A percentile compares a stretch with the other conserved stretches of the same genome.
phyloP scores from a whole-genome alignment of 2,329 filamentous ascomycete genomes.

The Colletotrichum sp. region DNA sequence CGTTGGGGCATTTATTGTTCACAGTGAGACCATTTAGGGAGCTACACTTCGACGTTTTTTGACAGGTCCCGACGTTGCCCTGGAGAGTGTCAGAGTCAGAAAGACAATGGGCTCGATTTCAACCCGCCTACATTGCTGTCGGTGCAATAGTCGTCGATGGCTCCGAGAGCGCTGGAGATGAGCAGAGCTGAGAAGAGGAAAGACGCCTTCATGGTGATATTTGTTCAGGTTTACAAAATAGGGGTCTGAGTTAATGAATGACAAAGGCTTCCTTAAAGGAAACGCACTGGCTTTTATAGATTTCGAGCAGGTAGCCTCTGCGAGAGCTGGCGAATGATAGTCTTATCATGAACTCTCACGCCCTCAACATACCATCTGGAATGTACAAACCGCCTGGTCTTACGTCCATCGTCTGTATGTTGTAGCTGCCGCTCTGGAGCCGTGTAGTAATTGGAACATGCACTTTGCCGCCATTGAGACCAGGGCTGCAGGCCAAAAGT shows the following conservation, averaged over 20 bases:
- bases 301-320: too few species aligned
- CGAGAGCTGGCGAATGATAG: not conserved
- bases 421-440: not conserved
- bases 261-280: not conserved
- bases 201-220: not conserved
- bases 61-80: conserved; percentile 14
- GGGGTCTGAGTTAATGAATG: not conserved
- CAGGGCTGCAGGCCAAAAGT: not conserved
- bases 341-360: accelerated
- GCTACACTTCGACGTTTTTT: conserved; percentile 10
- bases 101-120: not conserved
- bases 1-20: conserved; percentile 13
- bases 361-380: too few species aligned
- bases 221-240: not conserved
- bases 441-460: not conserved
- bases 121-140: conserved; percentile 1
- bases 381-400: not conserved
- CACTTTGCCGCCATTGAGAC: not conserved
- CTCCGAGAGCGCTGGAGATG: not conserved
- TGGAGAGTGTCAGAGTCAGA: not conserved
- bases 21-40: not conserved
- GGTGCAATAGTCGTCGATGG: conserved; percentile 7
- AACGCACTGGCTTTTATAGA: not conserved
- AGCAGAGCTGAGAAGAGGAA: not conserved
- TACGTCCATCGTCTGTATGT: not conserved